Conservation (phyloP, 2,329 filamentous ascomycete species). For the Cordyceps sp. region DNA sequence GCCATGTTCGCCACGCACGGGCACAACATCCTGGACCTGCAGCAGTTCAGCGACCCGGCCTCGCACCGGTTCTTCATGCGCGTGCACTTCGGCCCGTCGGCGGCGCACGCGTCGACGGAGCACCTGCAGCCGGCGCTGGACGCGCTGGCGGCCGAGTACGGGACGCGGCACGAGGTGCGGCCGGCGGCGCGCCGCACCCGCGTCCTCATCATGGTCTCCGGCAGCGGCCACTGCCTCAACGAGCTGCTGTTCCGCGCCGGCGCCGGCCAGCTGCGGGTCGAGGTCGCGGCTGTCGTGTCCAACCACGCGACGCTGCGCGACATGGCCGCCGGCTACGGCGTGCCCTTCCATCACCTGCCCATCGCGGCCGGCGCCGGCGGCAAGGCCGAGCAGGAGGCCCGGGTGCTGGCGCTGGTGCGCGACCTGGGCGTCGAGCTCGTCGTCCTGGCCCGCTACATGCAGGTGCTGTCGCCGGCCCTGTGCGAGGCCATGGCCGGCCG, state of each 20-base stretch:
- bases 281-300: conserved; percentile 63
- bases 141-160: conserved; percentile 43
- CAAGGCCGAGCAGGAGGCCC: conserved; percentile 55
- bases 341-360: conserved; percentile 67
- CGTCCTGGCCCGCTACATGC: conserved; percentile 76
- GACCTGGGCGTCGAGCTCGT: conserved; percentile 60
- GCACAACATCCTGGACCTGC: conserved; percentile 70
- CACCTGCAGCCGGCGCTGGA: conserved; percentile 39
- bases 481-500: conserved; percentile 67
- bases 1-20: conserved; percentile 56
- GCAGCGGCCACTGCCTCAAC: conserved; percentile 75
- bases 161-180: conserved; percentile 56
- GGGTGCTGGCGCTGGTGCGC: conserved; percentile 53
- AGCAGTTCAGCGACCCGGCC: conserved; percentile 65
- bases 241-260: conserved; percentile 68
- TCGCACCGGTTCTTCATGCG: conserved; percentile 77
- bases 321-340: conserved; percentile 55
- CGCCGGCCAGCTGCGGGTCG: conserved; percentile 56
- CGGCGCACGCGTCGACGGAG: conserved; percentile 13
- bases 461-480: conserved; percentile 59
- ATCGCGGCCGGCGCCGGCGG: conserved; percentile 64
- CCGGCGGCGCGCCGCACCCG: conserved; percentile 53
- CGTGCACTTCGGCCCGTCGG: conserved; percentile 57
- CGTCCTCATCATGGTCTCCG: conserved; percentile 78
- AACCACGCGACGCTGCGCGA: conserved; percentile 62